phyloP scores from a whole-genome alignment of 306 rosid species.

The Castanea sativa region DNA sequence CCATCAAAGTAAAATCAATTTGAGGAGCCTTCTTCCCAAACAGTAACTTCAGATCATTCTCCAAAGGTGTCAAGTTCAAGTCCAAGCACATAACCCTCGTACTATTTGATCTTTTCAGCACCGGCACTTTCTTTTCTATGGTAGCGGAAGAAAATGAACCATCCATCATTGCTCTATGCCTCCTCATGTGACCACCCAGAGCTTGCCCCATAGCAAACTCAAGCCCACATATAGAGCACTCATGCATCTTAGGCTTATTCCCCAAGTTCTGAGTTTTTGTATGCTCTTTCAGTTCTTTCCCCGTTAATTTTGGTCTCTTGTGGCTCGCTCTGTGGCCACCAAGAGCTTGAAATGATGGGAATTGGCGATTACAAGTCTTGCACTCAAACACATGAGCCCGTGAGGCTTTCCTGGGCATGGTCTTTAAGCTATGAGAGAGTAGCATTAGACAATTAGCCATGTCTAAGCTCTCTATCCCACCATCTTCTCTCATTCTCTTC shows the following conservation, averaged over 20 bases:
- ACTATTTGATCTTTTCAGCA: conserved; percentile 55
- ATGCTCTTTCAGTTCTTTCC: conserved; percentile 9
- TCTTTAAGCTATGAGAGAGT: conserved; percentile 25
- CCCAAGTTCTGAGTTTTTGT: conserved; percentile 12
- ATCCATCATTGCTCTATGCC: conserved; percentile 41
- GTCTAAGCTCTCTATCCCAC: conserved; percentile 14
- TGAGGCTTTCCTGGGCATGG: not conserved
- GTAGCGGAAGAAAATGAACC: conserved; percentile 25
- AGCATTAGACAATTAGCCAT: conserved; percentile 42
- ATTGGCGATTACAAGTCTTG: conserved; percentile 75
- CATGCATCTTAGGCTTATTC: conserved; percentile 43
- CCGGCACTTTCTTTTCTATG: conserved; percentile 33
- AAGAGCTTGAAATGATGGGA: conserved; percentile 79
- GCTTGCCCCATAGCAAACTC: conserved; percentile 79
- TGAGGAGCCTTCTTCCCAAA: conserved; percentile 59
- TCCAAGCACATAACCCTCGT: conserved; percentile 55
- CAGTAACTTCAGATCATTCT: conserved; percentile 68
- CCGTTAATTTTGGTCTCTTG: conserved; percentile 33
- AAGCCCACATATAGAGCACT: conserved; percentile 66
- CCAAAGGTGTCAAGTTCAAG: conserved; percentile 76
- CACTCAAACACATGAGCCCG: conserved; percentile 42
- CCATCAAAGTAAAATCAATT: conserved; percentile 35
- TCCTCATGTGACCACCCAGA: conserved; percentile 88
- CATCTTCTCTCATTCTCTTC: conserved; percentile 50
- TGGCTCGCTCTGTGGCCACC: conserved; percentile 97